Conservation (phyloP, 768 basidiomycete genomes). For the Boletus rufocinnamomeus region DNA sequence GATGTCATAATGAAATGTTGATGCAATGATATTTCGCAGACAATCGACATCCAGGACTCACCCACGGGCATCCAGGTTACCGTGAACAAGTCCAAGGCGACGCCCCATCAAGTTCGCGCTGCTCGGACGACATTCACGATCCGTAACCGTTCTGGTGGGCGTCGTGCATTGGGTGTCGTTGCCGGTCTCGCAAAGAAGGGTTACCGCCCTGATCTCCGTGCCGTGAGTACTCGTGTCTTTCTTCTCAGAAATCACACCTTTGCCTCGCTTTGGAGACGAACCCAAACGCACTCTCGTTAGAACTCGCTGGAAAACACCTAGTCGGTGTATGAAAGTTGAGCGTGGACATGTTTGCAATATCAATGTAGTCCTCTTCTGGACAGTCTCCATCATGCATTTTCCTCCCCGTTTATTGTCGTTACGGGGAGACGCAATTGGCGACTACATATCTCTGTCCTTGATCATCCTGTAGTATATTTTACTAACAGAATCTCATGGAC, state of each 20-base stretch:
- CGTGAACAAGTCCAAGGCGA: conserved; percentile 64
- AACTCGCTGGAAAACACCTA: conserved; percentile 77
- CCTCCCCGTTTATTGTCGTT: conserved; percentile 32
- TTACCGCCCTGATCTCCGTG: conserved; percentile 77
- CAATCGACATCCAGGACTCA: conserved; percentile 61
- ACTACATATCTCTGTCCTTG: conserved; percentile 21
- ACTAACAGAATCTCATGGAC: conserved; percentile 24
- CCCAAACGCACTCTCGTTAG: conserved; percentile 79
- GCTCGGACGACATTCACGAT: conserved; percentile 53
- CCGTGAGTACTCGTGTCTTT: conserved; percentile 51
- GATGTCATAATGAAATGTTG: background rate
- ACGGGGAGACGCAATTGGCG: conserved; percentile 37
- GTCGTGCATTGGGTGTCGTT: conserved; percentile 68
- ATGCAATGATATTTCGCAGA: conserved; percentile 42
- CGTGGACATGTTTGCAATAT: conserved; percentile 94
- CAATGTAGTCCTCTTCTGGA: conserved; percentile 30
- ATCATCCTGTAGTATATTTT: conserved; percentile 50
- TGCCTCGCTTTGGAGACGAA: conserved; percentile 1
- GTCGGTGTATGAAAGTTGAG: conserved; percentile 78
- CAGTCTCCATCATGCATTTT: conserved; percentile 20
- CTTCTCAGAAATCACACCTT: background rate
- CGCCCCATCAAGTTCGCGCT: conserved; percentile 50
- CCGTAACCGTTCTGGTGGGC: conserved; percentile 68
- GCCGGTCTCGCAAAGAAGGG: conserved; percentile 61
- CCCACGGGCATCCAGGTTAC: conserved; percentile 58